A percentile compares a stretch with the other conserved stretches of the same genome.
phyloP scores from a whole-genome alignment of 805 yeast species.

The Barnettozyma botsteinii region DNA sequence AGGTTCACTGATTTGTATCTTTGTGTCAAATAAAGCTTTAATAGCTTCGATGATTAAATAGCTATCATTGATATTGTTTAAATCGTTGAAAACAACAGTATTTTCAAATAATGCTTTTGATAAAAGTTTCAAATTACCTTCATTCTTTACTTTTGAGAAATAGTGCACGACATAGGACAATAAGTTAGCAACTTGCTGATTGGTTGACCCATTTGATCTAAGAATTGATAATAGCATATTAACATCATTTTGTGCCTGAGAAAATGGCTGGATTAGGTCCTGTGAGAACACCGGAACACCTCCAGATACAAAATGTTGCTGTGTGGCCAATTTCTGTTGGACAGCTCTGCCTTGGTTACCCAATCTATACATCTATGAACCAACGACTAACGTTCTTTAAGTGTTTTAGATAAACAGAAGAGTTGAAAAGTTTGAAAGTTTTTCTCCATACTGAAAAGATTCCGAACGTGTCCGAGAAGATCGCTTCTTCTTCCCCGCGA shows the following conservation, averaged over 20 bases:
- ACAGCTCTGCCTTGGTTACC: constrained; percentile 25
- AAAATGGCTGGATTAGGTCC: constrained; percentile 26
- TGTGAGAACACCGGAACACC: constrained; percentile 26
- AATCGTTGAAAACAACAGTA: constrained; percentile 27
- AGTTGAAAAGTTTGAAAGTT: background rate
- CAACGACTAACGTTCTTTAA: too few species aligned
- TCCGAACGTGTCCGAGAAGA: too few species aligned
- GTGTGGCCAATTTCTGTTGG: constrained; percentile 16
- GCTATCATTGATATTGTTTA: constrained; percentile 18
- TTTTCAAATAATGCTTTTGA: constrained; percentile 36
- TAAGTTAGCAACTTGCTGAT: constrained; percentile 7
- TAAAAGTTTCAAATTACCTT: constrained; percentile 35
- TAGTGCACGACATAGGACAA: constrained; percentile 40
- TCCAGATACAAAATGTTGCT: constrained; percentile 31
- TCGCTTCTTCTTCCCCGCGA: too few species aligned
- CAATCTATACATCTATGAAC: constrained; percentile 20
- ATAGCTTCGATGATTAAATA: constrained; percentile 43
- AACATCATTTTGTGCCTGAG: constrained; percentile 26
- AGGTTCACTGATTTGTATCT: constrained; percentile 40
- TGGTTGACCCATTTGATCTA: constrained; percentile 2
- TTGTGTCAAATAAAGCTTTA: constrained; percentile 39
- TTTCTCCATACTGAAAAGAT: background rate
- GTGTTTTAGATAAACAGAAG: too few species aligned
- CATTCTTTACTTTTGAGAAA: constrained; percentile 39
- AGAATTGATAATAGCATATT: constrained; percentile 21